phyloP scores from a whole-genome alignment of 176 grass and related monocot species.

The Juncus inflexus region DNA sequence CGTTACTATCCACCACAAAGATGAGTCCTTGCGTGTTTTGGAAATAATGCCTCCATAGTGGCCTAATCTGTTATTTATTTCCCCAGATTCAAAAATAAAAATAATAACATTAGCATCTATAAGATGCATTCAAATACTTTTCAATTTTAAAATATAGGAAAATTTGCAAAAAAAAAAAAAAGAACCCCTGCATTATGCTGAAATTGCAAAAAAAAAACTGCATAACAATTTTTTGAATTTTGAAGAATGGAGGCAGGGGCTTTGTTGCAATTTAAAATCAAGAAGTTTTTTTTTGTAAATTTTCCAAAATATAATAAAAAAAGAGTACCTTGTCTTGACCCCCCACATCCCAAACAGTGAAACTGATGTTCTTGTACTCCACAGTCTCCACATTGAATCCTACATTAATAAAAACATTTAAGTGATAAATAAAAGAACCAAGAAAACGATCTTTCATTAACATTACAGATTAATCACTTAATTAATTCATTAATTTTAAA shows the following conservation, averaged over 20 bases:
- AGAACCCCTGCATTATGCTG: no score
- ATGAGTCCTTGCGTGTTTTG: conserved; percentile 73
- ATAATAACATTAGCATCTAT: not conserved
- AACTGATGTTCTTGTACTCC: conserved; percentile 98
- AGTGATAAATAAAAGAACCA: no score
- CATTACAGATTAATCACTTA: no score
- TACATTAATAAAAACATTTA: conserved; percentile 18
- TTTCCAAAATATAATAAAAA: not conserved
- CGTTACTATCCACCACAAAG: conserved; percentile 74
- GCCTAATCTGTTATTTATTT: conserved; percentile 50
- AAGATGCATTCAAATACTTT: conserved; percentile 8
- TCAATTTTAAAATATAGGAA: not conserved
- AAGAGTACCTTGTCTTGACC: conserved; percentile 89
- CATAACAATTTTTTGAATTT: no score
- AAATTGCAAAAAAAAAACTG: not conserved
- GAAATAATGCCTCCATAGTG: conserved; percentile 77
- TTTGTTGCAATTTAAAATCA: not conserved
- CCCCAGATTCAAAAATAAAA: not conserved
- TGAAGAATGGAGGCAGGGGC: no score
- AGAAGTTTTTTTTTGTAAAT: not conserved
- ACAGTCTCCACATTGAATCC: conserved; percentile 86
- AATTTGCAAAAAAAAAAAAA: not conserved
- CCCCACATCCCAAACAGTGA: conserved; percentile 96
- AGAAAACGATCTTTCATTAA: no score
- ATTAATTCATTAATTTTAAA: no score